Percentiles rank a stretch among this genome's conserved stretches.
phyloP scores from a whole-genome alignment of 2,329 filamentous ascomycete genomes.

The Myriosclerotinia scirpicola region DNA sequence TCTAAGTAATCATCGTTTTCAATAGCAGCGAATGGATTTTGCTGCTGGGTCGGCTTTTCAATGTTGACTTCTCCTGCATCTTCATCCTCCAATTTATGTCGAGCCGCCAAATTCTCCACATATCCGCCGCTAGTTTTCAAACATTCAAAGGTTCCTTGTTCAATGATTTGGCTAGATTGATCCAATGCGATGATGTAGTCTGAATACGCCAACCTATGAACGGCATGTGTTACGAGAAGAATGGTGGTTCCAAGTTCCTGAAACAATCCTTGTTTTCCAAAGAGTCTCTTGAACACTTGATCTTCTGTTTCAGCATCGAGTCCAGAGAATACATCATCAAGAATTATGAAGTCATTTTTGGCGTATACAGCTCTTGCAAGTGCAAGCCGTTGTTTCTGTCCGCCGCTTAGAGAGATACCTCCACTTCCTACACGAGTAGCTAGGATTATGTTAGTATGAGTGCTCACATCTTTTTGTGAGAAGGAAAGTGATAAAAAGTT shows the following conservation, averaged over 20 bases:
- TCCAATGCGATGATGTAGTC: constrained; percentile 45
- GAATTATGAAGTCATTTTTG: constrained; percentile 34
- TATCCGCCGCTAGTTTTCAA: constrained; percentile 35
- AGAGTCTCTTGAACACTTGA: constrained; percentile 31
- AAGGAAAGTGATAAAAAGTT: background rate
- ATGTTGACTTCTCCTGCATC: background rate
- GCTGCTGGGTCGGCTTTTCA: background rate
- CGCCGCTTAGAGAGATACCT: constrained; percentile 41
- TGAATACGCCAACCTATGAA: constrained; percentile 41
- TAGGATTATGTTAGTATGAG: constrained; percentile 19
- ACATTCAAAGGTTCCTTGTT: constrained; percentile 44
- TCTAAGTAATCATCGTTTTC: constrained; percentile 18
- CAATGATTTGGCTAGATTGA: constrained; percentile 38
- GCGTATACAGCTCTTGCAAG: constrained; percentile 58
- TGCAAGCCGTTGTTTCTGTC: constrained; percentile 45
- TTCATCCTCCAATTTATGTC: constrained; percentile 21
- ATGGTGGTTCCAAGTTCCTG: constrained; percentile 41
- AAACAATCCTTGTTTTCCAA: constrained; percentile 30
- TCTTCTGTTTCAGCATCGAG: constrained; percentile 38
- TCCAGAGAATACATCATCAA: constrained; percentile 39
- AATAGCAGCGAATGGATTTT: background rate
- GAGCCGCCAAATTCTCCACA: constrained; percentile 29
- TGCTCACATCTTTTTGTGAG: background rate
- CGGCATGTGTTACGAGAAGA: constrained; percentile 43
- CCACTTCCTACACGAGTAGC: constrained; percentile 37